Percentiles rank a stretch among this genome's conserved stretches.
Conservation (phyloP, 2,329 filamentous ascomycete genomes). For the Annulohypoxylon truncatum region DNA sequence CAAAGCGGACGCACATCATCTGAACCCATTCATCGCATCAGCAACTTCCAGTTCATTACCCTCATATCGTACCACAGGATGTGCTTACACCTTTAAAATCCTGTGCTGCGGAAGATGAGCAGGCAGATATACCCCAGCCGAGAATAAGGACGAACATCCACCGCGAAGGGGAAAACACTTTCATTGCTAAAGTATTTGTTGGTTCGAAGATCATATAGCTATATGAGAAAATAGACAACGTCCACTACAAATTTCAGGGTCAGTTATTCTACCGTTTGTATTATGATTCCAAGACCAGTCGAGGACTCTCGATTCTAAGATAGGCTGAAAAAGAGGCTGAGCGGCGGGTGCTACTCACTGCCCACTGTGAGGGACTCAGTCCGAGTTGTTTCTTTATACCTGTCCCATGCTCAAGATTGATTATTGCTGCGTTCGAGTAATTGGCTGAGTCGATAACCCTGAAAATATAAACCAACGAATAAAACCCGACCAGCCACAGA, state of each 20-base stretch:
- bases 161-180: constrained; percentile 49
- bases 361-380: constrained; percentile 51
- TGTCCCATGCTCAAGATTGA: constrained; percentile 54
- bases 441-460: constrained; percentile 55
- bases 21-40: not conserved
- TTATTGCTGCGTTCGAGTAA: constrained; percentile 56
- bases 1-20: constrained; percentile 54
- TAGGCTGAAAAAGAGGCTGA: not conserved
- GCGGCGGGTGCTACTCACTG: constrained; percentile 17
- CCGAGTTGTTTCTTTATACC: constrained; percentile 55
- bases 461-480: constrained; percentile 55
- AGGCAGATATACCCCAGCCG: constrained; percentile 53
- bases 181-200: constrained; percentile 53
- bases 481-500: constrained; percentile 50
- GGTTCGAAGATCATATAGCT: constrained; percentile 55
- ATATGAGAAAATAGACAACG: constrained; percentile 55
- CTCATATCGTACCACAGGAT: not conserved
- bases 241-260: constrained; percentile 43
- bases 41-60: not conserved
- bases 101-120: constrained; percentile 51
- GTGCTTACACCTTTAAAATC: constrained; percentile 47
- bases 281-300: too few species aligned
- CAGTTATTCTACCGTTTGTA: not conserved
- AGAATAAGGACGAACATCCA: constrained; percentile 54
- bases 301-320: not conserved